These are phyloP conservation scores for Solanum chacoense DNA, from an alignment of 305 asterid species.

Conservation along the genomic window DNA sequence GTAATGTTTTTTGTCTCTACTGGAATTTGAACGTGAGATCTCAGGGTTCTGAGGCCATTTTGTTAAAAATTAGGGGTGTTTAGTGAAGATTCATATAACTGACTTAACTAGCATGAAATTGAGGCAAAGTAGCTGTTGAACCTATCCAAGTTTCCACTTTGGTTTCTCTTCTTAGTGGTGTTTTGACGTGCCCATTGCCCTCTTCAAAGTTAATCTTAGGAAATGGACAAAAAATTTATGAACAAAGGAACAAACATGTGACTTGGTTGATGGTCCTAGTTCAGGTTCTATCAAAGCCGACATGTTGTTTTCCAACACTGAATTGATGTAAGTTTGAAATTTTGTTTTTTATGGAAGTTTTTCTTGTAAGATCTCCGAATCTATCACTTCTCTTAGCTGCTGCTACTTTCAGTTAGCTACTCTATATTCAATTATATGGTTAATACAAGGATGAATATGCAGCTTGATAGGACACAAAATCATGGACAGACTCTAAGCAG, in stretches of 20 bases:
- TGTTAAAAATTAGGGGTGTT: background rate
- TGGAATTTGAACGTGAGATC: background rate
- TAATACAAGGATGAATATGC: constrained; percentile 12
- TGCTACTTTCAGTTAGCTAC: background rate
- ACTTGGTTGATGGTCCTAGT: background rate
- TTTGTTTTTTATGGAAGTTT: background rate
- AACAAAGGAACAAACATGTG: background rate
- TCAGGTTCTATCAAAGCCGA: background rate
- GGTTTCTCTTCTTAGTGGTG: background rate
- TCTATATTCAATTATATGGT: background rate
- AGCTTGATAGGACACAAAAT: constrained; percentile 24
- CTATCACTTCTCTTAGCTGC: background rate
- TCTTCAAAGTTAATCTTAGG: background rate
- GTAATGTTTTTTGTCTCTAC: background rate
- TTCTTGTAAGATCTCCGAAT: background rate
- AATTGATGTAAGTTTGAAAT: background rate
- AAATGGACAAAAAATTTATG: background rate
- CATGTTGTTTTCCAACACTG: background rate
- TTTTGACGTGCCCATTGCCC: background rate
- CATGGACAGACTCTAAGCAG: constrained; percentile 23
- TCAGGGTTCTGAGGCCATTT: background rate
- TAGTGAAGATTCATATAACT: background rate
- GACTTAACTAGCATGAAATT: background rate
- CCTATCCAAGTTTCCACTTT: background rate
- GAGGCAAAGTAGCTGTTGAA: background rate